Evolutionary conservation across 148 eudicot genomes (phyloP).

Genomic region (Cornus florida): DNA sequence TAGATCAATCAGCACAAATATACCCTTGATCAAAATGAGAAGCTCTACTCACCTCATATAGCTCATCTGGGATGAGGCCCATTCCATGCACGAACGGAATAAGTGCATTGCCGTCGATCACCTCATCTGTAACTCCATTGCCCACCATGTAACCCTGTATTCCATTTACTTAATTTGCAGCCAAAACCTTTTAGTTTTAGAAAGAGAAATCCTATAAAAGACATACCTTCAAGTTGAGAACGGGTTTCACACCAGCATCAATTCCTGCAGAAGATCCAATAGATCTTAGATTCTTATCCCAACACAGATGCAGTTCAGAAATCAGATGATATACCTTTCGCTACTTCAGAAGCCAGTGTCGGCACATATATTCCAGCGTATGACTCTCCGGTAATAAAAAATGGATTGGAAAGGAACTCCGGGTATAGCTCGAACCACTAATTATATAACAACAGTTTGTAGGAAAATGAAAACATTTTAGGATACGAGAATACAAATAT

Average conservation of each 20-base stretch:
- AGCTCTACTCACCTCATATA: slow-evolving; percentile 49
- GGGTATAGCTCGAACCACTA: slow-evolving; percentile 89
- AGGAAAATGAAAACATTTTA: not conserved
- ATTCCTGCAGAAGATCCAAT: slow-evolving; percentile 46
- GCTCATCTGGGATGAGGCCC: slow-evolving; percentile 86
- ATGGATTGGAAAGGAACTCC: slow-evolving; percentile 71
- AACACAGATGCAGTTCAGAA: not conserved
- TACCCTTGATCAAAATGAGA: not conserved
- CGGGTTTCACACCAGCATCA: slow-evolving; percentile 71
- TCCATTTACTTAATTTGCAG: slow-evolving; percentile 1
- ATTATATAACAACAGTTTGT: slow-evolving; percentile 10
- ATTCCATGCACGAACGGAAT: slow-evolving; percentile 93
- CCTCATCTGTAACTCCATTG: slow-evolving; percentile 83
- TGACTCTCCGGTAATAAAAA: slow-evolving; percentile 87
- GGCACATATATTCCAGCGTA: slow-evolving; percentile 98
- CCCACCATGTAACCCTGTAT: slow-evolving; percentile 98
- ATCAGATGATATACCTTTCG: slow-evolving; percentile 51
- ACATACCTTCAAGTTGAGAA: slow-evolving; percentile 74
- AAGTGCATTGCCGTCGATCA: slow-evolving; percentile 86
- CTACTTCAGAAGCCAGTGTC: slow-evolving; percentile 81
- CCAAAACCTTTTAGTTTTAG: slow-evolving; percentile 1
- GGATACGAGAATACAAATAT: not conserved
- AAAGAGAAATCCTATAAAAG: not conserved
- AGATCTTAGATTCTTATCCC: not conserved
- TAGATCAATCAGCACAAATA: not conserved